Evolutionary conservation across 192 early-diverging fungal species (phyloP).

Genomic region (Phlyctochytrium arcticum): DNA sequence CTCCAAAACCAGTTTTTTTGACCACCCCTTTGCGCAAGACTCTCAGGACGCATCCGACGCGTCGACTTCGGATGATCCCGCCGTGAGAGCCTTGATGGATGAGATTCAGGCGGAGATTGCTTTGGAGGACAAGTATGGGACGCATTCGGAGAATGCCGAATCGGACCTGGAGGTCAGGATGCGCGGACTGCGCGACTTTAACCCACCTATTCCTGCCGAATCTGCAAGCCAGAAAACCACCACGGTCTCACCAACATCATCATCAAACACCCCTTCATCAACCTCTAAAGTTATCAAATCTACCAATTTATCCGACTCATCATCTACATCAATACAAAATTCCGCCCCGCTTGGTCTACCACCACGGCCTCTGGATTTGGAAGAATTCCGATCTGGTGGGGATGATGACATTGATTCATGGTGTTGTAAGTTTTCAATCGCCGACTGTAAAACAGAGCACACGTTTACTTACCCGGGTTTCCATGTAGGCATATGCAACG

Average conservation of each 20-base stretch:
- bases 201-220: neutral
- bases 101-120: slow-evolving; percentile 19
- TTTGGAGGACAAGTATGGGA: slow-evolving; percentile 23
- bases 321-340: too few species aligned
- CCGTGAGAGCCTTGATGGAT: slow-evolving; percentile 16
- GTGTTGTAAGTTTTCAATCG: slow-evolving; percentile 16
- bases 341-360: slow-evolving; percentile 2
- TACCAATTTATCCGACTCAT: too few species aligned
- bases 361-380: neutral
- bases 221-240: neutral
- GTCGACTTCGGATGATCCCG: slow-evolving; percentile 10
- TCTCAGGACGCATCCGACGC: neutral
- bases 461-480: neutral
- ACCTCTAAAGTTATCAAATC: too few species aligned
- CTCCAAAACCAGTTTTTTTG: neutral
- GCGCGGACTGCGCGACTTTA: slow-evolving; percentile 6
- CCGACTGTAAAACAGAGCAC: neutral
- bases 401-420: slow-evolving; percentile 5
- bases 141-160: neutral
- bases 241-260: too few species aligned
- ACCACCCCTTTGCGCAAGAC: neutral
- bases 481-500: slow-evolving; percentile 58
- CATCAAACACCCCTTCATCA: neutral
- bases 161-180: slow-evolving; percentile 17
- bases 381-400: slow-evolving; percentile 5